These are phyloP conservation scores for Penicillium egyptiacum DNA, from an alignment of 495 filamentous ascomycete species.

Conservation along the genomic window DNA sequence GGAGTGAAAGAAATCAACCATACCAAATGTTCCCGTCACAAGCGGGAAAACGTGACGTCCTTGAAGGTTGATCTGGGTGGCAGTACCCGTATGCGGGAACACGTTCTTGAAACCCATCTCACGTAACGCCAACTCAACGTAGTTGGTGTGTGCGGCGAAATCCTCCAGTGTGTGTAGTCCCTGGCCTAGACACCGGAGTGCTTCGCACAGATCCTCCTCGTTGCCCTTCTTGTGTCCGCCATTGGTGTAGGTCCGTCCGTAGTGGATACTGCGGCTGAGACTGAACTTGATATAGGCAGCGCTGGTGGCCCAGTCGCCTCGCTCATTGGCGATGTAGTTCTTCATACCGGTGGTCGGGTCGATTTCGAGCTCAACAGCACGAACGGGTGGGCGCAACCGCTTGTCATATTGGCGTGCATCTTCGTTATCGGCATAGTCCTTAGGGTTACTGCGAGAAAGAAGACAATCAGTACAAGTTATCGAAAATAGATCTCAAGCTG, in stretches of 20 bases:
- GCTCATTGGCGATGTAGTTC: slow-evolving; percentile 96
- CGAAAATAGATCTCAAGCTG: background rate
- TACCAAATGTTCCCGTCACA: slow-evolving; percentile 88
- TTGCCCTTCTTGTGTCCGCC: slow-evolving; percentile 64
- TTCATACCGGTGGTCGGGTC: slow-evolving; percentile 92
- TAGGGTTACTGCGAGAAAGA: slow-evolving; percentile 59
- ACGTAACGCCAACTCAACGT: slow-evolving; percentile 81
- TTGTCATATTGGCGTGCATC: slow-evolving; percentile 84
- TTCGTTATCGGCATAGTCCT: slow-evolving; percentile 83
- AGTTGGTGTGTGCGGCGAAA: slow-evolving; percentile 94
- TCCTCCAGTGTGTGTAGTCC: slow-evolving; percentile 93
- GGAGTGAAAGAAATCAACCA: slow-evolving; percentile 93
- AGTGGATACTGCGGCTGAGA: slow-evolving; percentile 82
- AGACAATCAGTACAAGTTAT: background rate
- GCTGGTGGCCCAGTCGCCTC: slow-evolving; percentile 81
- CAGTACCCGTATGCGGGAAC: slow-evolving; percentile 80
- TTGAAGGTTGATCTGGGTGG: slow-evolving; percentile 68
- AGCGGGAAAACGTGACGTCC: slow-evolving; percentile 80
- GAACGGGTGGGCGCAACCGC: slow-evolving; percentile 77
- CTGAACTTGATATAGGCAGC: slow-evolving; percentile 87
- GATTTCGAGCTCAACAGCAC: slow-evolving; percentile 73
- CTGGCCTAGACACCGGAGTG: slow-evolving; percentile 84
- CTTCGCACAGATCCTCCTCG: slow-evolving; percentile 87
- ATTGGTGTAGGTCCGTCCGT: slow-evolving; percentile 78
- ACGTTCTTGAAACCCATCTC: slow-evolving; percentile 81